Evolutionary conservation across 2,329 filamentous ascomycete genomes (phyloP).

Genomic region (Aureobasidium mangrovei): DNA sequence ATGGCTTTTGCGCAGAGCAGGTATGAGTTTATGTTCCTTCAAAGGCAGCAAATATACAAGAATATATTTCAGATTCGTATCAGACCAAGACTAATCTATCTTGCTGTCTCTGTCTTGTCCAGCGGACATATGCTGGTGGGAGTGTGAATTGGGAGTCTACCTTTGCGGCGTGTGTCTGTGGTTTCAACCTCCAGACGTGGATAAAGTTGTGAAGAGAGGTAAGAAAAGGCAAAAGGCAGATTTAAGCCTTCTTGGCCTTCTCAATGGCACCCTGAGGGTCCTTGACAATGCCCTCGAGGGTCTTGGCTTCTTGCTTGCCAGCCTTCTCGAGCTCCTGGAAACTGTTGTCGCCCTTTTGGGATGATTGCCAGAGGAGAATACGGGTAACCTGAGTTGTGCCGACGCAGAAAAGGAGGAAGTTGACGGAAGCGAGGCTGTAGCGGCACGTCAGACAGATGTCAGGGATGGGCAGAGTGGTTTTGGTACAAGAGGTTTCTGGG

Average conservation of each 20-base stretch:
- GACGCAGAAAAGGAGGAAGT: constrained; percentile 92
- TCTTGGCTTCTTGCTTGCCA: constrained; percentile 28
- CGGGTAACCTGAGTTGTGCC: constrained; percentile 73
- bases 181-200: not conserved
- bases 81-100: constrained; percentile 13
- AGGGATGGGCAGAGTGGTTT: not conserved
- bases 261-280: constrained; percentile 28
- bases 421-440: constrained; percentile 75
- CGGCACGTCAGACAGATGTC: not conserved
- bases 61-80: not conserved
- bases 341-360: constrained; percentile 44
- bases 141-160: not conserved
- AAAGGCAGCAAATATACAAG: not conserved
- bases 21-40: not conserved
- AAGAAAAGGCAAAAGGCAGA: not conserved
- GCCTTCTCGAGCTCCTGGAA: constrained; percentile 36
- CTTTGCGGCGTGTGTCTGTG: not conserved
- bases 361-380: constrained; percentile 59
- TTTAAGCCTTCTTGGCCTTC: constrained; percentile 27
- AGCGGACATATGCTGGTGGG: not conserved
- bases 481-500: constrained; percentile 81
- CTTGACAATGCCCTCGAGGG: constrained; percentile 25
- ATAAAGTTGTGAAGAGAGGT: not conserved
- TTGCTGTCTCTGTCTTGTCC: constrained; percentile 2
- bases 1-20: constrained; percentile 4